Evolutionary conservation across 371 early-diverging fungal species (phyloP).

Genomic region (Mucor sp.): DNA sequence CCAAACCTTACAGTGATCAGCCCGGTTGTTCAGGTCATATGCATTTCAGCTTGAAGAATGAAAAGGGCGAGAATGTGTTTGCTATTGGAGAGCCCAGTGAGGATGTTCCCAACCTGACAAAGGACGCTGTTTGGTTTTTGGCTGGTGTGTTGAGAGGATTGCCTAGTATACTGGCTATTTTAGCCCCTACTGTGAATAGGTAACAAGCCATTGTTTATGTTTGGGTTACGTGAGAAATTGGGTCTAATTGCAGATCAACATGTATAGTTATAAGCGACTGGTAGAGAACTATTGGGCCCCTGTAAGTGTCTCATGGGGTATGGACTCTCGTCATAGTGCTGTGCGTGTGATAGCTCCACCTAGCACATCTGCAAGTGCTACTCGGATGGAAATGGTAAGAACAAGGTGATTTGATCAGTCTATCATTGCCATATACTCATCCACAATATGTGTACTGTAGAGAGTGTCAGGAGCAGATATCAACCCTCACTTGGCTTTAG

Average conservation of each 20-base stretch:
- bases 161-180: conserved; percentile 73
- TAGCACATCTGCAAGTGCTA: conserved; percentile 60
- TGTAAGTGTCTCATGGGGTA: conserved; percentile 80
- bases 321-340: conserved; percentile 77
- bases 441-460: conserved; percentile 18
- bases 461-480: conserved; percentile 86
- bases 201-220: conserved; percentile 13
- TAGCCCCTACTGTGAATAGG: conserved; percentile 85
- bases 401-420: neutral
- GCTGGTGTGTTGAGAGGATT: conserved; percentile 78
- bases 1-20: conserved; percentile 73
- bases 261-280: conserved; percentile 81
- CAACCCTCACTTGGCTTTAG: conserved; percentile 78
- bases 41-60: conserved; percentile 71
- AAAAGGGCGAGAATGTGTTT: conserved; percentile 57
- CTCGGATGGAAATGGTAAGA: conserved; percentile 71
- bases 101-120: conserved; percentile 46
- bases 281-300: conserved; percentile 89
- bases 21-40: conserved; percentile 88
- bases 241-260: neutral
- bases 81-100: conserved; percentile 32
- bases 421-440: conserved; percentile 2
- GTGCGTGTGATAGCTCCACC: conserved; percentile 82
- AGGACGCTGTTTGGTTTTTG: conserved; percentile 65
- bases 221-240: neutral